Evolutionary conservation across 1,284 basidiomycete genomes (phyloP).

Genomic region (Apiotrichum gamsii): DNA sequence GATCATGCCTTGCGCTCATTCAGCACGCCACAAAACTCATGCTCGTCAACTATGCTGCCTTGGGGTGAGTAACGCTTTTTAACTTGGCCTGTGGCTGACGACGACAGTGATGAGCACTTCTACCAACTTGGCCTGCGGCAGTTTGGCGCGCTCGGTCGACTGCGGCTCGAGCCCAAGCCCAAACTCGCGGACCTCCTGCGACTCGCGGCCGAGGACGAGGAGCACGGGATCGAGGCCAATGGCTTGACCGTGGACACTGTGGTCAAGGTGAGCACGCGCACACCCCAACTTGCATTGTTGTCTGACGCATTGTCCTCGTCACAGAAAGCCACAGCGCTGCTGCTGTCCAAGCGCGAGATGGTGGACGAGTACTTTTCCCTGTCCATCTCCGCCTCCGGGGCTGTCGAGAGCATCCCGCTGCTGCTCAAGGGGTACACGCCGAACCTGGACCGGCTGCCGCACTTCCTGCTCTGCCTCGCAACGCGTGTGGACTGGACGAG

Average conservation of each 20-base stretch:
- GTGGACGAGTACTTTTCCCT: conserved; percentile 87
- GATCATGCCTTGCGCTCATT: conserved; percentile 68
- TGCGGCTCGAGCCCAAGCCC: conserved; percentile 79
- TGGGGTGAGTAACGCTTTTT: conserved; percentile 59
- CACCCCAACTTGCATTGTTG: no score
- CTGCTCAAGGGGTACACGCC: conserved; percentile 78
- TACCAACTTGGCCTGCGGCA: conserved; percentile 90
- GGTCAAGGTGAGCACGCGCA: conserved; percentile 58
- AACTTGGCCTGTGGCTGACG: neutral
- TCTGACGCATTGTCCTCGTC: neutral
- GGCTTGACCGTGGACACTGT: conserved; percentile 52
- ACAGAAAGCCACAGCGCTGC: conserved; percentile 16
- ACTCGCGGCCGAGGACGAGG: conserved; percentile 75
- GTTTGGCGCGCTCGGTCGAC: conserved; percentile 72
- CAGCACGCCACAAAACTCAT: conserved; percentile 87
- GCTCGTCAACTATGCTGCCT: conserved; percentile 73
- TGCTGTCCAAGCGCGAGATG: conserved; percentile 66
- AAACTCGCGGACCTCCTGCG: conserved; percentile 63
- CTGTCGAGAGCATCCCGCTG: conserved; percentile 69
- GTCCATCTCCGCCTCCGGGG: conserved; percentile 58
- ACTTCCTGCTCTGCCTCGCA: conserved; percentile 76
- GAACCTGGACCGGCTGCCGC: conserved; percentile 75
- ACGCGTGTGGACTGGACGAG: conserved; percentile 81
- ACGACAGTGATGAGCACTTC: conserved; percentile 80
- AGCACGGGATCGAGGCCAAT: conserved; percentile 47